These are phyloP conservation scores for Magnaporthales sp. DNA, from an alignment of 2,329 filamentous ascomycete genomes.

Conservation along the genomic window DNA sequence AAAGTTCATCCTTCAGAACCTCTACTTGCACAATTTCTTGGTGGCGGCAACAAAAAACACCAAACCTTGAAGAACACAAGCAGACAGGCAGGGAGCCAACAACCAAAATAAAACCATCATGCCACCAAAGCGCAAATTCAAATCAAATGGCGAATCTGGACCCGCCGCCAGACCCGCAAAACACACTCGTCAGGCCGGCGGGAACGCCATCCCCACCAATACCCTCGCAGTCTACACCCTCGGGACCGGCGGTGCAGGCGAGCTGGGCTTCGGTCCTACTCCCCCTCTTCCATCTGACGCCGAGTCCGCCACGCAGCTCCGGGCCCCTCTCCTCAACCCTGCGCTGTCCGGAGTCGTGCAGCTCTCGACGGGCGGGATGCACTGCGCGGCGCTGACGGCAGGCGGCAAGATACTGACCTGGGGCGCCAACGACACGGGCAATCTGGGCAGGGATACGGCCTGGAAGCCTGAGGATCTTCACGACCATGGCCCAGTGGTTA, in stretches of 20 bases:
- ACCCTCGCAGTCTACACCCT: constrained; percentile 8
- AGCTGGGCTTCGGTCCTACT: constrained; percentile 9
- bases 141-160: not conserved
- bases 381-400: constrained; percentile 54
- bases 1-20: too few relatives aligned
- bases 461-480: constrained; percentile 29
- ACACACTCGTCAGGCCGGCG: not conserved
- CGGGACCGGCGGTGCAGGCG: constrained; percentile 8
- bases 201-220: not conserved
- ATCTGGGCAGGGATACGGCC: constrained; percentile 52
- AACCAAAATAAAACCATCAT: not conserved
- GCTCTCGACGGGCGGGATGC: constrained; percentile 59
- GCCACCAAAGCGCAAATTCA: not conserved
- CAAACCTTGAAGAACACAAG: not conserved
- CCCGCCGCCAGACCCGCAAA: not conserved
- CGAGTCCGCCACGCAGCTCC: not conserved
- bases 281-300: not conserved
- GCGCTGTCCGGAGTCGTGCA: constrained; percentile 34
- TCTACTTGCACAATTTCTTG: too few relatives aligned
- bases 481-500: constrained; percentile 25
- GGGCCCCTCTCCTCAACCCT: constrained; percentile 5
- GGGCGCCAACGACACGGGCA: constrained; percentile 63
- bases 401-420: constrained; percentile 61
- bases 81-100: not conserved
- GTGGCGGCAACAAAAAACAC: not conserved